Evolutionary conservation across 352 stramenopile genomes (phyloP).

Genomic region (Thraustochytrium sp.): DNA sequence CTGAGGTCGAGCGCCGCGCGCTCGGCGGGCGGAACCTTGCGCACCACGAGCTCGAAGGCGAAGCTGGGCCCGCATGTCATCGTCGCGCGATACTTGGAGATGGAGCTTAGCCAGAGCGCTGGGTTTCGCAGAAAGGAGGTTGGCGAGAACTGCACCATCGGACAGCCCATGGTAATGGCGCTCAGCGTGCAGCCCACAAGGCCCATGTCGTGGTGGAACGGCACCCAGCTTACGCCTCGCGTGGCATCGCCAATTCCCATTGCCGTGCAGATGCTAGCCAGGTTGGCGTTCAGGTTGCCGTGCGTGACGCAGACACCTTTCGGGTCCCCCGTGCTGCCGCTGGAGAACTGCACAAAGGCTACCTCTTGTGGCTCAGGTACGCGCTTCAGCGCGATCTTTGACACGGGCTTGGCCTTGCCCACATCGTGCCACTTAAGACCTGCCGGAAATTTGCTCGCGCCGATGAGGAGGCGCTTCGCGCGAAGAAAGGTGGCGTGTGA

Average conservation of each 20-base stretch:
- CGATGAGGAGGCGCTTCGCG: too few relatives aligned
- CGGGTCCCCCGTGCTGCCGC: too few relatives aligned
- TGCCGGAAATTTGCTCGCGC: conserved; percentile 51
- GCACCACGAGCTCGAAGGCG: conserved; percentile 87
- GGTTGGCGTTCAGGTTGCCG: conserved; percentile 88
- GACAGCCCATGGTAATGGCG: conserved; percentile 76
- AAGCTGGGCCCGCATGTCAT: conserved; percentile 98
- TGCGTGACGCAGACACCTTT: conserved; percentile 97
- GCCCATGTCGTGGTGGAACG: too few relatives aligned
- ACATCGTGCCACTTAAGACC: too few relatives aligned
- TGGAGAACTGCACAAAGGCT: conserved; percentile 97
- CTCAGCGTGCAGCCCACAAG: too few relatives aligned
- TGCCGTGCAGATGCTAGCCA: neutral
- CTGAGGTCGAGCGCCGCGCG: conserved; percentile 70
- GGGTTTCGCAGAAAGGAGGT: conserved; percentile 93
- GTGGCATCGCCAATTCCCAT: neutral
- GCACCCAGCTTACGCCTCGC: conserved; percentile 91
- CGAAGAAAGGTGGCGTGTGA: too few relatives aligned
- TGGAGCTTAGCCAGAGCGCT: conserved; percentile 85
- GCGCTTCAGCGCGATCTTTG: conserved; percentile 93
- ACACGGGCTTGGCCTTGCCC: too few relatives aligned
- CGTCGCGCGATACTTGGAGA: conserved; percentile 82
- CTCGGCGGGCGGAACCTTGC: conserved; percentile 61
- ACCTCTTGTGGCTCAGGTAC: conserved; percentile 96
- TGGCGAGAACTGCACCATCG: conserved; percentile 70